Base-by-base conservation (phyloP, 805 yeast species). In the Lachancea waltii region DNA sequence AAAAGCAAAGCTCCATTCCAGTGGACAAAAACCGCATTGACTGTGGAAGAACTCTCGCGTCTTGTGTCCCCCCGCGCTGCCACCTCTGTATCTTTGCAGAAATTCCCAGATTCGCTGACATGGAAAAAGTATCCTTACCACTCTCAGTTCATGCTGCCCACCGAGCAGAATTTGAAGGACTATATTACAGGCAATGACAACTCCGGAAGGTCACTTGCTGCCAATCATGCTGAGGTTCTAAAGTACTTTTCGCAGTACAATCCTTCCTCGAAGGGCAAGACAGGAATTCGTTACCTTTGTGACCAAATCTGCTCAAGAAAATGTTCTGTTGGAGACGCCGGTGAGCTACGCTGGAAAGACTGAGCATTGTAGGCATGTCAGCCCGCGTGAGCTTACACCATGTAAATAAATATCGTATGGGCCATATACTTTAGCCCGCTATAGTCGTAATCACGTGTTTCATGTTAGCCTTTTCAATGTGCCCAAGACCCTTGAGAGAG, bases 181-280 rank as follows among this genome's bases (percentile, higher is more conserved):
- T 85, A 73, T 59, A 75, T 89, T 39, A 75, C 76, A 21, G 94
- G 95, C 14, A 70, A 71, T 40, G 85, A 77, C 56, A 77, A 77
- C 17, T 63, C 77, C n/a, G 69, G 72, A 45, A 71, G 84, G 52
- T 70, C 79, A 29, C 79, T 72, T 57, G 77, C 82, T 56, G 81
- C 80, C 13, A 78, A 90, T 2, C 78, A 74, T 43, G 60, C 64
- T 33, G 95, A 84, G 48, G 81, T 84, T 5, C 44, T 79, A 45
- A 72, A 73, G 42, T 77, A 79, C 58, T 89, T 90, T 33, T 39
- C 51, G 8, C 54, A 42, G 38, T 38, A 42, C 21, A 45, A 54
- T 38, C 25, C 42, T 7, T 17, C 42, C n/a, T 49, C 56, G 7
- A 54, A 44, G 31, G 53, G 58, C 30, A 59, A 54, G 42, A 34